These are phyloP conservation scores for Monosporozyma aquatica DNA, from an alignment of 805 yeast genomes.

Conservation along the genomic window DNA sequence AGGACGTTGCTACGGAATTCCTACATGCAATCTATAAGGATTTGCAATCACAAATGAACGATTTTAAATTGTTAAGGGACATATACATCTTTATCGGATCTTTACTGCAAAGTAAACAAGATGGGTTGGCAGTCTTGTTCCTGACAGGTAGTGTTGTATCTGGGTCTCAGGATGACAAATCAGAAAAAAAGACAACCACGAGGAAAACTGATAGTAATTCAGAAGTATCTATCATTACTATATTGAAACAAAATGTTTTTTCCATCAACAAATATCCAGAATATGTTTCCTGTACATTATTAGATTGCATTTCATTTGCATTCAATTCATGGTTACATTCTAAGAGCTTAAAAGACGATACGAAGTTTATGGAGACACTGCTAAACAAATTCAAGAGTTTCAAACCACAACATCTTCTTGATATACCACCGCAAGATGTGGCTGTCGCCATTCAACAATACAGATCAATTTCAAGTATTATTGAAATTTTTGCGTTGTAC, in stretches of 20 bases:
- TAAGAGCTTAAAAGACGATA: slow-evolving; percentile 43
- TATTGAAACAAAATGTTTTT: slow-evolving; percentile 47
- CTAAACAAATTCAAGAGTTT: slow-evolving; percentile 32
- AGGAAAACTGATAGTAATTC: neutral
- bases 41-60: slow-evolving; percentile 47
- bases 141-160: slow-evolving; percentile 45
- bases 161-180: slow-evolving; percentile 10
- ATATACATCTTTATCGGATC: slow-evolving; percentile 59
- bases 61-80: slow-evolving; percentile 42
- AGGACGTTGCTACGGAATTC: slow-evolving; percentile 49
- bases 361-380: slow-evolving; percentile 28
- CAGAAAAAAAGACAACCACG: slow-evolving; percentile 9
- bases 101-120: slow-evolving; percentile 62
- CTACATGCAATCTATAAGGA: slow-evolving; percentile 53
- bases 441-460: slow-evolving; percentile 43
- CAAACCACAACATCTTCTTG: slow-evolving; percentile 10
- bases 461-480: slow-evolving; percentile 54
- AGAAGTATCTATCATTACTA: slow-evolving; percentile 40
- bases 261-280: slow-evolving; percentile 49
- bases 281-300: slow-evolving; percentile 53
- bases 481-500: slow-evolving; percentile 67
- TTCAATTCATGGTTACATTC: slow-evolving; percentile 70
- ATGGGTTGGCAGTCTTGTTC: slow-evolving; percentile 64
- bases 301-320: slow-evolving; percentile 67
- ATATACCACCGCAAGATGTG: slow-evolving; percentile 13